These are phyloP conservation scores for Clarireedia paspali DNA, from an alignment of 2,329 filamentous ascomycete genomes.

Conservation along the genomic window DNA sequence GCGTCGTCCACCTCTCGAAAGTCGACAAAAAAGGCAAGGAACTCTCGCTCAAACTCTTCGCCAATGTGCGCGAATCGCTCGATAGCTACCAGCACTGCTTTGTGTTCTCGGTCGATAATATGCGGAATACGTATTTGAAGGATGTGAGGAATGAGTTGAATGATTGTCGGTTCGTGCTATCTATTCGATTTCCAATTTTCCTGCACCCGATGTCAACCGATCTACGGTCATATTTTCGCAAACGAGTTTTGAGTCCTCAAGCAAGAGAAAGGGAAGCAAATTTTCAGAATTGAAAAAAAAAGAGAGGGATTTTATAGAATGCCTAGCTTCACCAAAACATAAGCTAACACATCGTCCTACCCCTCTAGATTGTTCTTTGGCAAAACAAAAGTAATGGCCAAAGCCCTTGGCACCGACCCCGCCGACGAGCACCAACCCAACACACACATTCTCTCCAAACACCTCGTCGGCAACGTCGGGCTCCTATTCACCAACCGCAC, in stretches of 20 bases:
- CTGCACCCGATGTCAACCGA: background rate
- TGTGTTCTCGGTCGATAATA: constrained; percentile 91
- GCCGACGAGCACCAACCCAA: constrained; percentile 76
- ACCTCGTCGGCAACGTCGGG: constrained; percentile 77
- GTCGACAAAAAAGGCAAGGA: constrained; percentile 92
- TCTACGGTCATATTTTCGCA: no score
- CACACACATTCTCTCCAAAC: constrained; percentile 58
- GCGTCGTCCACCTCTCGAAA: constrained; percentile 82
- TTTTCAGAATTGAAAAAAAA: background rate
- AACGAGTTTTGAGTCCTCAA: background rate
- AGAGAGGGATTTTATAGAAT: constrained; percentile 1
- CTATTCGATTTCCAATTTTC: background rate
- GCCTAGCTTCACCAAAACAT: no score
- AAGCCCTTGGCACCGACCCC: constrained; percentile 73
- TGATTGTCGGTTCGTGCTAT: constrained; percentile 64
- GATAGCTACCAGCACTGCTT: constrained; percentile 86
- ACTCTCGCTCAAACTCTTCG: constrained; percentile 75
- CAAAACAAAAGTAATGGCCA: constrained; percentile 98
- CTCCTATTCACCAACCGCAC: constrained; percentile 82
- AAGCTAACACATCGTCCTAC: background rate
- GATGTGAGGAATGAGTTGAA: constrained; percentile 76
- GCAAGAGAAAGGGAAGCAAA: background rate
- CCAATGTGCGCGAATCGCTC: constrained; percentile 77
- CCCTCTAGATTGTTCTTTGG: constrained; percentile 80
- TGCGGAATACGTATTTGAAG: constrained; percentile 96